A percentile compares a stretch with the other conserved stretches of the same genome.
Evolutionary conservation across 257 asterid genomes (phyloP).

Genomic region (Fraxinus americana): DNA sequence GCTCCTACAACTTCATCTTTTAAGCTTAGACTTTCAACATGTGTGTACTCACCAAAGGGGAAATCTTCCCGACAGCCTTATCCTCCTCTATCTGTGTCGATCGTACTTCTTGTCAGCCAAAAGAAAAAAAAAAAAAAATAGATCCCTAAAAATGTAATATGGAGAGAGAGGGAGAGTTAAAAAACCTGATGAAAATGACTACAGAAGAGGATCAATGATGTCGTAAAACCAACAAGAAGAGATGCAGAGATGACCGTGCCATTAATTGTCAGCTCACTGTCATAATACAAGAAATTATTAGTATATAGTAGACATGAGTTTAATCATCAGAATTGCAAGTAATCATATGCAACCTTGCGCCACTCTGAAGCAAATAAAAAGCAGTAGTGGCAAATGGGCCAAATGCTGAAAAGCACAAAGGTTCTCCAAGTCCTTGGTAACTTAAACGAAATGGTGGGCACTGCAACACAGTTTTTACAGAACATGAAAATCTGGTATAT

Average conservation of each 20-base stretch:
- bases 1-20: not conserved
- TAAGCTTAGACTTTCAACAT: not conserved
- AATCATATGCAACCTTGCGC: conserved; percentile 45
- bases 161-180: conserved; percentile 14
- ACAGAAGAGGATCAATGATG: conserved; percentile 85
- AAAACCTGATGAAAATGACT: conserved; percentile 96
- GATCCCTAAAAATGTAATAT: not conserved
- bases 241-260: conserved; percentile 68
- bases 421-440: conserved; percentile 87
- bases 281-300: conserved; percentile 23
- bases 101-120: conserved; percentile 22
- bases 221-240: conserved; percentile 80
- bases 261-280: conserved; percentile 61
- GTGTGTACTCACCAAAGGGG: conserved; percentile 55
- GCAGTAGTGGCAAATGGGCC: conserved; percentile 94
- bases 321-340: conserved; percentile 11
- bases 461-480: conserved; percentile 38
- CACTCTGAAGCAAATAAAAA: conserved; percentile 81
- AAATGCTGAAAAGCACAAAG: conserved; percentile 91
- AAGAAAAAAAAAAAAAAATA: no score
- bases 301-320: conserved; percentile 3
- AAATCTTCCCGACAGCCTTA: conserved; percentile 52
- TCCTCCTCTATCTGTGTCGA: conserved; percentile 46
- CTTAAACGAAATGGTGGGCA: conserved; percentile 94
- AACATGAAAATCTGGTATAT: not conserved